Base-by-base conservation (phyloP, 2,329 filamentous ascomycete genomes). In the Zalaria sp. region DNA sequence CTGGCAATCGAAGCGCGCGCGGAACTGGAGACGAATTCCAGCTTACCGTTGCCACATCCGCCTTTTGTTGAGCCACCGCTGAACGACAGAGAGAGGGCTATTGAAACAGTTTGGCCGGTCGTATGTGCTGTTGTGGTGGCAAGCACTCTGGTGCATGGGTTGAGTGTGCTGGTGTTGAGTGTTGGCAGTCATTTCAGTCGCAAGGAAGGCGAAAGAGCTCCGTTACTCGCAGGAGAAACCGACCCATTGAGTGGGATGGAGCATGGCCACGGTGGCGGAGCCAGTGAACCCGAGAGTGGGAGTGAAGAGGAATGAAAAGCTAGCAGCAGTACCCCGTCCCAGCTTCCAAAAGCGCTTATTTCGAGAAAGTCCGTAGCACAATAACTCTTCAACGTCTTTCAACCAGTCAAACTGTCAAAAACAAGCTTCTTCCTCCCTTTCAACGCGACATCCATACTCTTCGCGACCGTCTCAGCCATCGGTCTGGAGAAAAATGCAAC, bases 1-100 rank as follows among this genome's bases (percentile, higher is more conserved):
- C 62, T 76, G 1, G 69, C 71, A 2, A 72, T 75, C 37, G 72
- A 75, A 58, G 67, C 69, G 1, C 57, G 70, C 25, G 69, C 67
- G 0, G 60, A 71, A 43, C 59, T 76, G 0, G 71, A 75, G 48
- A 73, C 63, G 0, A 65, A 62, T 6, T 63, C 61, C 0, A 65
- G 64, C 4, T 48, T 63, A 1, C 69, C 69, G 2, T 49, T 68
- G 6, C 58, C 64, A 1, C 54, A 64, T 40, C 68, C 69, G 2
- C 66, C 66, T 0, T 44, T 50, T 3, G 50, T 61, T 31, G 43
- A 56, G 4, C 57, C 57, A 0, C 55, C 57, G 0, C 53, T 56
- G 31, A 54, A 51, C 4, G 46, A 54, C n/a, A 54, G 51, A 45
- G 59, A 49, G 45, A 59, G 40, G 52, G 62, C 66, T 0, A 58